Conservation (phyloP, 2,329 filamentous ascomycete species). For the Microcyclospora pomicola region DNA sequence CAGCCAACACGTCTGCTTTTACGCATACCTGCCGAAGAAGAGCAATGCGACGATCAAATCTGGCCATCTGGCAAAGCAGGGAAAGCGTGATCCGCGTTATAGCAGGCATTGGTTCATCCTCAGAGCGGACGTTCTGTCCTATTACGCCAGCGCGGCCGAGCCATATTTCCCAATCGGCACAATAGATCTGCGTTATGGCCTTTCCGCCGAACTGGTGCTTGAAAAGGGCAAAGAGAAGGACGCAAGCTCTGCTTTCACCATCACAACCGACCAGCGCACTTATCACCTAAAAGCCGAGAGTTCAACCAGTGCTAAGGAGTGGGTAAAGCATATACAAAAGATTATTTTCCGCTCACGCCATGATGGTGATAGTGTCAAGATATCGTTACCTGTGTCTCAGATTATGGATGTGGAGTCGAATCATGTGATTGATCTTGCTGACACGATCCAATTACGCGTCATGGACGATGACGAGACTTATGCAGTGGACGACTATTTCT, state of each 20-base stretch:
- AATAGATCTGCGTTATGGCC: conserved; percentile 82
- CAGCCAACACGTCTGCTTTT: conserved; percentile 85
- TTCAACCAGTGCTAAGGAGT: conserved; percentile 76
- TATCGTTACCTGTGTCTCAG: conserved; percentile 76
- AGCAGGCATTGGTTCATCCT: conserved; percentile 86
- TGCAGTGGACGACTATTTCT: conserved; percentile 96
- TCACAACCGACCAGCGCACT: conserved; percentile 68
- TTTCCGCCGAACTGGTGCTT: conserved; percentile 55
- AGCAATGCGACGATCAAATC: conserved; percentile 67
- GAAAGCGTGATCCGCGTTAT: conserved; percentile 75
- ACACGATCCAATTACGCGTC: conserved; percentile 85
- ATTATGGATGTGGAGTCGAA: conserved; percentile 88
- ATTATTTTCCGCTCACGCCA: conserved; percentile 95
- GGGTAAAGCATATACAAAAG: conserved; percentile 86
- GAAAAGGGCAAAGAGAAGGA: conserved; percentile 45
- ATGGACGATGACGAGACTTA: conserved; percentile 90
- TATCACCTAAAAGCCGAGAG: conserved; percentile 88
- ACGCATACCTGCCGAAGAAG: conserved; percentile 92
- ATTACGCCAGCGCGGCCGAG: conserved; percentile 71
- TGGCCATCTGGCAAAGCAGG: conserved; percentile 76
- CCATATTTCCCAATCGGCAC: conserved; percentile 85
- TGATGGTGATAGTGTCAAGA: conserved; percentile 93
- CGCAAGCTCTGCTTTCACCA: conserved; percentile 58
- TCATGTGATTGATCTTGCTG: conserved; percentile 77
- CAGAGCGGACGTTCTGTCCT: conserved; percentile 82